Base-by-base conservation (phyloP, 140 eudicot genomes). In the Ambrosia hybrid region DNA sequence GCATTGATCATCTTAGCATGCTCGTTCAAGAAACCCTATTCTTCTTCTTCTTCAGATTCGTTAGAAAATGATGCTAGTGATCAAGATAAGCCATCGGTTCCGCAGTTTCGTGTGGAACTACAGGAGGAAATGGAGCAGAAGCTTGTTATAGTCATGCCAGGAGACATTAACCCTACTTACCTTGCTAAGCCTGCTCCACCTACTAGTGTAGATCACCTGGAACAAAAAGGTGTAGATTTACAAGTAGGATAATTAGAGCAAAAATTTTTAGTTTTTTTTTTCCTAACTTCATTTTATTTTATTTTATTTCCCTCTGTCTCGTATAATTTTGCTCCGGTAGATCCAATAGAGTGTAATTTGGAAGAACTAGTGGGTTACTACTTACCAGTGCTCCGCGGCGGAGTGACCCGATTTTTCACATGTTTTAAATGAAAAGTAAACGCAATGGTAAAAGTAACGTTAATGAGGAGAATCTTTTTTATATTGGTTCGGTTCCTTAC, bases 71-170 rank as follows among this genome's bases (percentile, higher is more conserved):
- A 38, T n/a, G 73, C 60, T 52, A 37, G 51, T 21, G 82, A 67
- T 57, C 85, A 72, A 36, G 90, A 78, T 46, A 83, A 83, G 68
- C 38, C 74, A n/a, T 69, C 21, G 34, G 73, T 52, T 73, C 78
- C 76, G 4, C 78, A 76, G 56, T 76, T 71, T 66, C 71, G 62
- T 5, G 39, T 69, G 43, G 83, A 77, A 7, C 12, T 74, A 13
- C 30, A 49, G 61, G 39, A 52, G 17, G 88, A 83, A 56, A 61
- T 60, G 76, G 78, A 74, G 77, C 97, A 91, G 4, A 82, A 81
- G 79, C 73, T 93, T 8, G 95, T 93, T 0, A 95, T 89, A 6
- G 76, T 84, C 51, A 89, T 93, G 98, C 89, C 98, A 72, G 98
- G 98, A 57, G 91, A 87, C 11, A 73, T 82, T 12, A 84, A 78